Base-by-base conservation (phyloP, 768 basidiomycete genomes). In the Russula sp. region DNA sequence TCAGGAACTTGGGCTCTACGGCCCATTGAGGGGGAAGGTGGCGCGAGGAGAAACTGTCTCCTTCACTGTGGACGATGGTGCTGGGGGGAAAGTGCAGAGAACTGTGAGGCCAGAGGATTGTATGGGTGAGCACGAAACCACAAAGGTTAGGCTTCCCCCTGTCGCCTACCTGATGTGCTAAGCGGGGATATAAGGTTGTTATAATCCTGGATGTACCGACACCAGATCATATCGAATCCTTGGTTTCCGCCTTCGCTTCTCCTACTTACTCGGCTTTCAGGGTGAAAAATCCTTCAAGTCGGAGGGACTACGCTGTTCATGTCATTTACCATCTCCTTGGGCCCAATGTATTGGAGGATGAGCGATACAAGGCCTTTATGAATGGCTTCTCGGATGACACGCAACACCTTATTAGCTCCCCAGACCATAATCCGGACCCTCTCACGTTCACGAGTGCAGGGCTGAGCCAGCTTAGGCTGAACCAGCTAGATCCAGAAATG, bases 341-440 rank as follows among this genome's bases (percentile, higher is more conserved):
- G 0, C 75, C 81, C 0, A 81, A 77, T 13, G 89, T 97, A 9
- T 71, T 91, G 39, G 84, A 86, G 70, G 84, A 94, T 68, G 71
- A 77, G 42, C 75, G 80, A 55, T 96, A 95, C 72, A 79, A 80
- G 64, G 70, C 75, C 1, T 93, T 96, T 76, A 87, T 95, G 84
- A 73, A 77, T 34, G 76, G 77, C 0, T 93, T 94, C 68, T 80
- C 82, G 3, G 69, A 80, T 4, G 74, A 80, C 34, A 80, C 80
- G 3, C 69, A 96, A 91, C 93, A 97, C 68, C 66, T 91, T 4
- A 76, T 97, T 22, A 80, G 91, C 7, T 86, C 90, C 7, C 78
- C 81, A 34, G 79, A 83, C 63, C 76, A 87, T 62, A 75, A 77
- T 45, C 73, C 83, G 1, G 83, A 94, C 70, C 83, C 81, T 1